phyloP scores from a whole-genome alignment of 176 grass and related monocot species.

The Phoenix dactylifera region DNA sequence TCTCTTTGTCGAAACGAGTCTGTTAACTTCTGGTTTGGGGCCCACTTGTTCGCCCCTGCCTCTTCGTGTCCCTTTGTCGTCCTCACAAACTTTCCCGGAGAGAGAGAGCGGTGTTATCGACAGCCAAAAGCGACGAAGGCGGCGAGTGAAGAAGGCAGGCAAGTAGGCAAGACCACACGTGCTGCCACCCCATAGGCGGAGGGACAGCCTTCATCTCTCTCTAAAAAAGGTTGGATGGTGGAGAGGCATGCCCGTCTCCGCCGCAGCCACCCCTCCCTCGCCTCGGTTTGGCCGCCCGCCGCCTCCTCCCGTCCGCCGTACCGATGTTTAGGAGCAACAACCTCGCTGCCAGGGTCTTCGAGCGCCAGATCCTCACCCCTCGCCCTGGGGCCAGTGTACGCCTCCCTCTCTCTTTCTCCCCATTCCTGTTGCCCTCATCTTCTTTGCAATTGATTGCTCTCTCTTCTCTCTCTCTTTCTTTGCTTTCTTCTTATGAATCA shows the following conservation, averaged over 20 bases:
- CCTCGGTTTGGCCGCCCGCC: conserved; percentile 6
- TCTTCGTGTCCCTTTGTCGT: conserved; percentile 6
- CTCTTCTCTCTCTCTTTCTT: too few relatives aligned
- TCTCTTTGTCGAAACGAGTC: too few relatives aligned
- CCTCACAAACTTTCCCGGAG: conserved; percentile 12
- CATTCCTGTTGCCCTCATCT: too few relatives aligned
- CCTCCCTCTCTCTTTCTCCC: background rate
- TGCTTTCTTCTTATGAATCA: too few relatives aligned
- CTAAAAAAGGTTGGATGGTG: background rate
- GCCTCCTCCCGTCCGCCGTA: conserved; percentile 16
- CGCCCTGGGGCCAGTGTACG: conserved; percentile 60
- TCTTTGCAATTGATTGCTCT: too few relatives aligned
- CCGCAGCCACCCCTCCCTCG: background rate
- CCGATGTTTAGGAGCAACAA: conserved; percentile 64
- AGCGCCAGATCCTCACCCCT: conserved; percentile 76
- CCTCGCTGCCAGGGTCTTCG: conserved; percentile 80
- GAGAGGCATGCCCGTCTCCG: background rate
- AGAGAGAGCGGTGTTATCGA: background rate
- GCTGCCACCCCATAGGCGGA: background rate
- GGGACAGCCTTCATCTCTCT: background rate
- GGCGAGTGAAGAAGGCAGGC: too few relatives aligned
- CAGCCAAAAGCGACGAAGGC: too few relatives aligned
- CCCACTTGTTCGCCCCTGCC: background rate
- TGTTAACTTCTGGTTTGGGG: too few relatives aligned
- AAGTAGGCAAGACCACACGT: background rate